Percentiles rank a stretch among this genome's conserved stretches.
Conservation (phyloP, 768 basidiomycete genomes). For the Pluteus cervinus region DNA sequence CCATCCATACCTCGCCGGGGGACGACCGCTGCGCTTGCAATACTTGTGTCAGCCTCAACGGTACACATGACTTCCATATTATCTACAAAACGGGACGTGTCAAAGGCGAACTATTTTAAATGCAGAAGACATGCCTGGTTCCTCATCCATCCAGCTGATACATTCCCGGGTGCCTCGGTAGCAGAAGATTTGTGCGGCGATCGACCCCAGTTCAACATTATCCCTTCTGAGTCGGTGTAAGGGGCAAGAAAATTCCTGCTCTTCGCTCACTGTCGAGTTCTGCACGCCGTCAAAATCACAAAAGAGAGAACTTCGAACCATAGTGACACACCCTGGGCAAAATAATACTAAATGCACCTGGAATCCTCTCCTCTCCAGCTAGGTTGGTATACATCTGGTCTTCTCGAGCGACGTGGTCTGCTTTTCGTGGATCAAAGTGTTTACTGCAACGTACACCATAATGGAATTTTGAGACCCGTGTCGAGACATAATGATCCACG, state of each 20-base stretch:
- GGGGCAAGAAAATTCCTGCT: constrained; percentile 16
- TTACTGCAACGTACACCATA: constrained; percentile 10
- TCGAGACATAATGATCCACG: constrained; percentile 10
- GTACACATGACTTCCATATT: constrained; percentile 8
- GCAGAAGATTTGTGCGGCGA: constrained; percentile 14
- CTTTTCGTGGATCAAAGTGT: constrained; percentile 8
- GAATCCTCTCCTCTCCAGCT: constrained; percentile 10
- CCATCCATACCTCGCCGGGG: constrained; percentile 3
- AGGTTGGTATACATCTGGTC: not conserved
- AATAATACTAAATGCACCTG: constrained; percentile 17
- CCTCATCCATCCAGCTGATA: constrained; percentile 21
- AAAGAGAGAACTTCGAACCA: not conserved
- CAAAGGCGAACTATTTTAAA: constrained; percentile 17
- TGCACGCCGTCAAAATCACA: too few relatives aligned
- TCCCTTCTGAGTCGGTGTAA: constrained; percentile 5
- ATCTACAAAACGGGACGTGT: constrained; percentile 4
- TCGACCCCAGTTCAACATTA: constrained; percentile 6
- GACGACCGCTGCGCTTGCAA: constrained; percentile 2
- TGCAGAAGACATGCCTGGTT: constrained; percentile 12
- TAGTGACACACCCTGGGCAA: constrained; percentile 15
- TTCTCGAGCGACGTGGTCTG: constrained; percentile 9
- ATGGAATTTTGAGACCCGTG: constrained; percentile 10
- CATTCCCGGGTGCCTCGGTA: constrained; percentile 14
- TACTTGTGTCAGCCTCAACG: constrained; percentile 11
- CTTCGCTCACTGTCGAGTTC: constrained; percentile 29